Evolutionary conservation across 345 rosid genomes (phyloP), one percentile per base, ranked within the genome.

Genomic region (Fremontodendron californicum): DNA sequence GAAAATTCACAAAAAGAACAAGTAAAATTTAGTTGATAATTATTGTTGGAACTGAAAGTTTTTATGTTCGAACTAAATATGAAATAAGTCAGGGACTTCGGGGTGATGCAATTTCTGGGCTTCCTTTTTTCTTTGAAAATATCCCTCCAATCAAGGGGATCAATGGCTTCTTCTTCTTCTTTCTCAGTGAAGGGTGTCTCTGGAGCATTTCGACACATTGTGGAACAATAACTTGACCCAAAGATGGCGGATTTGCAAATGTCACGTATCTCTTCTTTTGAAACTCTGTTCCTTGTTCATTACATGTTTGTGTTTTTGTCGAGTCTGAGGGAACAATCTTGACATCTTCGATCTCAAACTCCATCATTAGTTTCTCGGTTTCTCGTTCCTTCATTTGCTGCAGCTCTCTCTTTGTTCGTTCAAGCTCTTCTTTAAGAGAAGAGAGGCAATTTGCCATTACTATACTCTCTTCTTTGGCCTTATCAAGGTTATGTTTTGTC

Each of bases 391-490:
- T 92, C 46, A 92, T 66, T 54, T 76, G 81, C 40, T 76, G 87
- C 54, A 92, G 92, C 81, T 93, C 94, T 79, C 71, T 80, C 75
- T 86, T 93, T 71, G 99, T 93, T 16, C 84, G 78, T 39, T 92
- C 93, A 2, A 93, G 99, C 74, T 96, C 99, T 79, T 90, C 83
- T 83, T 85, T 71, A 19, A 96, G 88, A 62, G 84, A 89, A 71
- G 82, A 87, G 61, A 96, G 85, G 54, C 63, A 82, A 62, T 78
- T 85, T 18, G 88, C 91, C 95, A 96, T 90, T 71, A 69, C 40
- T 11, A 31, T 78, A 23, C 92, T 86, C 76, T 94, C 94, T 79
- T 91, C 97, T 79, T 82, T 88, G 1, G 95, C 97, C 58, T 80
- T 88, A 65, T 85, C 62, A 29, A 96, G 94, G 73, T 77, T 87